Evolutionary conservation across 441 rosid species (phyloP), one percentile per base, ranked within the genome.

Genomic region (Arabidopsis hybrid): DNA sequence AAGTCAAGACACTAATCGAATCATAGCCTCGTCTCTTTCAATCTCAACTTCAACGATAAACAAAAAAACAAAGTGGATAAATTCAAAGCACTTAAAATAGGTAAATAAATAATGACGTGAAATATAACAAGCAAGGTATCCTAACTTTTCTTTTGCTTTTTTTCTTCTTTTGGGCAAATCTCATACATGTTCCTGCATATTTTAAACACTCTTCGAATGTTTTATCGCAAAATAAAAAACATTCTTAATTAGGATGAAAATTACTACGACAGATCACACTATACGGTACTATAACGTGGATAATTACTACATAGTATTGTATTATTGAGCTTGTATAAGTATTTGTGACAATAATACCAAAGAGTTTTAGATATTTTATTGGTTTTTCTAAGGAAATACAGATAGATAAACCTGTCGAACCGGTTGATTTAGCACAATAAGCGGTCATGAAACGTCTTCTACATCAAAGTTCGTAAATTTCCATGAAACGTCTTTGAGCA

Each of bases 41-140:
- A 63, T 5, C 45, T 40, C 62, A 42, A 35, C 18, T 53, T 11
- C 1, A 40, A 12, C 18, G n/a, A 8, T 31, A 17, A 43, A 43
- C 3, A 31, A 17, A 10, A 10, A 59, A 16, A 6, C 63, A 4
- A 42, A 62, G 29, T 18, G 12, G 62, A 72, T 72, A 39, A 17
- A 49, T 35, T 49, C 8, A 12, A 50, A 66, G n/a, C 71, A 66
- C 38, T 67, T 18, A 52, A 43, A 5, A 38, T 14, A 38, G 36
- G n/a, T 21, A 66, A 26, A 5, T 43, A 43, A 43, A 47, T 21
- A 56, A 35, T 42, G 32, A 45, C 5, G 35, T 32, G 2, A 56
- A 64, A 56, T 45, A 65, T 46, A 65, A 14, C 77, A 73, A 73
- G 77, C 59, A 73, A 73, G 65, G 77, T 65, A 73, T 73, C 65